A percentile compares a stretch with the other conserved stretches of the same genome.
phyloP scores from a whole-genome alignment of 2,329 filamentous ascomycete species.

The Cadophora sp. region DNA sequence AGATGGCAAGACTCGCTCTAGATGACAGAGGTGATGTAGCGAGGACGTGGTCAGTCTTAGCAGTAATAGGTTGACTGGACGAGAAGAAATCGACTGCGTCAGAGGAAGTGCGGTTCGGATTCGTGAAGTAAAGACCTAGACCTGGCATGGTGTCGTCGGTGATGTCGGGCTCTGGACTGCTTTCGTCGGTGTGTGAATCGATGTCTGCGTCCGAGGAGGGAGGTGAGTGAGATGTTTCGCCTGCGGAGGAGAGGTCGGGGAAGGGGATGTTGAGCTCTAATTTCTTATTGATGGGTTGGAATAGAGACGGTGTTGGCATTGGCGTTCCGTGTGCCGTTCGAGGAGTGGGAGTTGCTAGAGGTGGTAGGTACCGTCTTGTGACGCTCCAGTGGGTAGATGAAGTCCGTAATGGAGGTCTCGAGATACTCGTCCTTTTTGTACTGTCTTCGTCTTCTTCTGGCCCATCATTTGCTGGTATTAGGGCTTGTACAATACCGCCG shows the following conservation, averaged over 20 bases:
- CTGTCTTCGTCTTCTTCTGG: slow-evolving; percentile 23
- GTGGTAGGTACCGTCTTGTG: slow-evolving; percentile 23
- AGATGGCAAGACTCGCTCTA: slow-evolving; percentile 24
- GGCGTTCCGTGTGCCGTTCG: slow-evolving; percentile 31
- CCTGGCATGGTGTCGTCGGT: slow-evolving; percentile 25
- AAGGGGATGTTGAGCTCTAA: slow-evolving; percentile 30
- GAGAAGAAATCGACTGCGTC: slow-evolving; percentile 40
- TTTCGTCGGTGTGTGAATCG: slow-evolving; percentile 44
- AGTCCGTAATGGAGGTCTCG: slow-evolving; percentile 36
- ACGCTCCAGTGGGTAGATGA: slow-evolving; percentile 33
- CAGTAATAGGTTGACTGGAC: slow-evolving; percentile 40
- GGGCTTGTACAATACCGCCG: slow-evolving; percentile 27
- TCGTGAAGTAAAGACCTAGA: slow-evolving; percentile 25
- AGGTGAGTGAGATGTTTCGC: slow-evolving; percentile 40
- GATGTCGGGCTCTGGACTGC: slow-evolving; percentile 37
- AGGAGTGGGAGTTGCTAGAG: slow-evolving; percentile 22
- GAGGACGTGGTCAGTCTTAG: slow-evolving; percentile 40
- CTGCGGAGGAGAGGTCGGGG: slow-evolving; percentile 39
- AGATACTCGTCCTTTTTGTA: slow-evolving; percentile 26
- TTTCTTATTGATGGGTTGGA: slow-evolving; percentile 19
- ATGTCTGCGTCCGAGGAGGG: slow-evolving; percentile 41
- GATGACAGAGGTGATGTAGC: slow-evolving; percentile 38
- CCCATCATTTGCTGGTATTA: slow-evolving; percentile 20
- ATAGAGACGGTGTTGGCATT: slow-evolving; percentile 29
- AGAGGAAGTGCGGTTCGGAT: neutral